Percentiles rank a stretch among this genome's conserved stretches.
Conservation (phyloP, 805 yeast species). For the Yarrowia yakushimensis region DNA sequence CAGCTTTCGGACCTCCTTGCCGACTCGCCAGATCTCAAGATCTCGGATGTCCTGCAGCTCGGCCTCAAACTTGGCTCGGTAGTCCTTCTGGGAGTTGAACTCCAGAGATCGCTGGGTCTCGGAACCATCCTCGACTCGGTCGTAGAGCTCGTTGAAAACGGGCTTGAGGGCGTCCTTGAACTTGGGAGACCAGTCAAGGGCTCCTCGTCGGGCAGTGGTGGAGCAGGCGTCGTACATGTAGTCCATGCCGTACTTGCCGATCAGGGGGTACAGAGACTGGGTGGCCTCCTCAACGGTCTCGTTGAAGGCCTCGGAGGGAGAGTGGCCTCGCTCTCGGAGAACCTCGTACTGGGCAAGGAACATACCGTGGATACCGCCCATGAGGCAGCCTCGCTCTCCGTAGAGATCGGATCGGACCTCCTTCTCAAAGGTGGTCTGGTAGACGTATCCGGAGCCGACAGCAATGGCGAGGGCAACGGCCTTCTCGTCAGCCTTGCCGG, state of each 20-base stretch:
- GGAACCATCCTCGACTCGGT: constrained; percentile 89
- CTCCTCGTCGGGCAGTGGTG: constrained; percentile 99
- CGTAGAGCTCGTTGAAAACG: constrained; percentile 93
- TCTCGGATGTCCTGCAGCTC: constrained; percentile 91
- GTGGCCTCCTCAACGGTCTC: constrained; percentile 99
- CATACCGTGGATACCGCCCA: constrained; percentile 99
- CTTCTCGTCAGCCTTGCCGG: constrained; percentile 99
- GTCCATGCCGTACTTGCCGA: constrained; percentile 99
- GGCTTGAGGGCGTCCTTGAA: constrained; percentile 99
- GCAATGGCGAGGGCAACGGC: constrained; percentile 98
- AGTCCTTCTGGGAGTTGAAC: constrained; percentile 97
- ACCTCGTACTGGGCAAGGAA: constrained; percentile 99
- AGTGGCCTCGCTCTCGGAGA: constrained; percentile 98
- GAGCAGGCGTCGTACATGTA: constrained; percentile 99
- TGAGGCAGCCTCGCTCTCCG: constrained; percentile 99
- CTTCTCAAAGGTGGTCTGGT: constrained; percentile 98
- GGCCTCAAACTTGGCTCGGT: constrained; percentile 92
- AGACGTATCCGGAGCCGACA: constrained; percentile 99
- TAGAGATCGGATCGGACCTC: constrained; percentile 98
- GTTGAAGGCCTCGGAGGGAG: constrained; percentile 99
- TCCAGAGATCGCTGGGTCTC: constrained; percentile 98
- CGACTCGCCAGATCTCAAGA: constrained; percentile 99
- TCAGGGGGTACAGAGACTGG: constrained; percentile 97
- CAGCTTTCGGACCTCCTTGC: constrained; percentile 99
- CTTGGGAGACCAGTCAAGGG: constrained; percentile 99